Conservation (phyloP, 2,329 filamentous ascomycete genomes). For the Clathrospora elynae region DNA sequence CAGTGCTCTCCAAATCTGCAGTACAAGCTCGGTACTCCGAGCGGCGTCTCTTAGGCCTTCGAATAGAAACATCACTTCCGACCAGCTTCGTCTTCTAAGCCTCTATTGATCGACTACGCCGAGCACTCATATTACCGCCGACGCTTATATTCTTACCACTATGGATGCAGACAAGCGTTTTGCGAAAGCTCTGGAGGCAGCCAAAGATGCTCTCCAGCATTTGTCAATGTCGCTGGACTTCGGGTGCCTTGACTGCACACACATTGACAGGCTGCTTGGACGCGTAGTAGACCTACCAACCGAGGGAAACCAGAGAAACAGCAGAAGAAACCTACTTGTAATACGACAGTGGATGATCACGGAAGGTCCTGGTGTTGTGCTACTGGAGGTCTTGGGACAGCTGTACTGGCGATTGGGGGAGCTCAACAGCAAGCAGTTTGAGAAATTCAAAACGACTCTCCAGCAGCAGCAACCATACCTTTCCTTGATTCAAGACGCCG, state of each 20-base stretch:
- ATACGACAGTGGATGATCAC: conserved; percentile 45
- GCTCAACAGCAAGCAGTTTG: conserved; percentile 46
- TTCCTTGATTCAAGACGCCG: conserved; percentile 33
- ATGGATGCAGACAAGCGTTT: conserved; percentile 43
- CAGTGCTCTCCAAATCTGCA: too few species aligned
- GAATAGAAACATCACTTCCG: too few species aligned
- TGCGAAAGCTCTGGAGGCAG: conserved; percentile 40
- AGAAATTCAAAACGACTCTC: conserved; percentile 40
- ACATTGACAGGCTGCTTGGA: conserved; percentile 42
- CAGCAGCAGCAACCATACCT: conserved; percentile 37
- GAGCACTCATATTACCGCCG: conserved; percentile 2
- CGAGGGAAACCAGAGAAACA: conserved; percentile 44
- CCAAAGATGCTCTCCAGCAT: conserved; percentile 44
- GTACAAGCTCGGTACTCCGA: too few species aligned
- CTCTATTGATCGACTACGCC: background rate
- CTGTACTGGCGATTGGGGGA: conserved; percentile 44
- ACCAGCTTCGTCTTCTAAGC: conserved; percentile 10
- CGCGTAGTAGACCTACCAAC: conserved; percentile 44
- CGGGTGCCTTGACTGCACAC: conserved; percentile 38
- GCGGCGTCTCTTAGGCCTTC: too few species aligned
- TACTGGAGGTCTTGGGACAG: conserved; percentile 43
- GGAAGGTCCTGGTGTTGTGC: conserved; percentile 40
- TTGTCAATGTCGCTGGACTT: conserved; percentile 42
- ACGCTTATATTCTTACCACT: conserved; percentile 5
- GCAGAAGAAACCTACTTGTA: conserved; percentile 41